These are phyloP conservation scores for Ceratobasidium theobromae DNA, from an alignment of 1,284 basidiomycete genomes.

Conservation along the genomic window DNA sequence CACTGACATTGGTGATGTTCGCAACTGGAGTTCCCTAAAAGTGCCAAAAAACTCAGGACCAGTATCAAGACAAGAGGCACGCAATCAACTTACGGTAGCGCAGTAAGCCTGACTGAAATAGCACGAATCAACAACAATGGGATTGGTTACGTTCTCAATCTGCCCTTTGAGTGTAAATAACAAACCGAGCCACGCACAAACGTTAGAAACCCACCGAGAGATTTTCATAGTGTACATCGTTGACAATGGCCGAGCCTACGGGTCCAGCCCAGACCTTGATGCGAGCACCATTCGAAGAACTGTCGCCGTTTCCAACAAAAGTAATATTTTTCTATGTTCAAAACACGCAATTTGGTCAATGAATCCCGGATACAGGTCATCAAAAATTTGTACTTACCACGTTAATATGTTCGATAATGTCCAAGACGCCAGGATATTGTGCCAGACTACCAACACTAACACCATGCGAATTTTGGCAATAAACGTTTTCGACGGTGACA, in stretches of 20 bases:
- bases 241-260: constrained; percentile 11
- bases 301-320: constrained; percentile 12
- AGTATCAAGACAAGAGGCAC: not conserved
- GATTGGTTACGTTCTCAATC: not conserved
- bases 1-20: constrained; percentile 20
- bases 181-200: not conserved
- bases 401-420: constrained; percentile 17
- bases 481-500: constrained; percentile 21
- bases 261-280: constrained; percentile 32
- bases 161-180: not conserved
- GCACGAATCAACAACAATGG: constrained; percentile 20
- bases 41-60: not conserved
- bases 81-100: not conserved
- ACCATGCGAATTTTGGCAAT: constrained; percentile 32
- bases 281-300: constrained; percentile 24
- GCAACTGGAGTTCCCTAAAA: constrained; percentile 10
- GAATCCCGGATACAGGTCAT: not conserved
- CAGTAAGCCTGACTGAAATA: constrained; percentile 9
- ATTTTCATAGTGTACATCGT: constrained; percentile 14
- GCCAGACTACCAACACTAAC: constrained; percentile 28
- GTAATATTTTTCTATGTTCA: constrained; percentile 17
- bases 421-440: constrained; percentile 26
- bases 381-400: constrained; percentile 4
- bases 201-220: not conserved
- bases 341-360: not conserved